These are phyloP conservation scores for Pleurotus giganteus DNA, from an alignment of 768 basidiomycete species.

Conservation along the genomic window DNA sequence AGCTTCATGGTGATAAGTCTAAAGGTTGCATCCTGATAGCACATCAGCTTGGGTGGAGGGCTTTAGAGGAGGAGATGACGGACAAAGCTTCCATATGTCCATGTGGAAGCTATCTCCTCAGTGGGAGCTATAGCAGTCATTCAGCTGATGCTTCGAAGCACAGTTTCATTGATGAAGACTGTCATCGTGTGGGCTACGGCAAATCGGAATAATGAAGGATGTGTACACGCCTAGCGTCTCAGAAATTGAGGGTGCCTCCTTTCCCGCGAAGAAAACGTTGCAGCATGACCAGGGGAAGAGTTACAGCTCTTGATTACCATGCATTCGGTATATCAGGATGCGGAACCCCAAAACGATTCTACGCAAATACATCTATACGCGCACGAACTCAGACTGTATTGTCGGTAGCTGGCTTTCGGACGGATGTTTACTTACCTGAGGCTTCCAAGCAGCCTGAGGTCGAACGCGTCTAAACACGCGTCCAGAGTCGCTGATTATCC, in stretches of 20 bases:
- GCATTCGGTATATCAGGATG: not conserved
- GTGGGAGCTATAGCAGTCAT: not conserved
- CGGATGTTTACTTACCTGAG: not conserved
- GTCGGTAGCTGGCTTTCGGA: not conserved
- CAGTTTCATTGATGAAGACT: constrained; percentile 9
- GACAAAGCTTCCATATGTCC: not conserved
- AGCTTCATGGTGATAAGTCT: not conserved
- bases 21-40: not conserved
- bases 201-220: constrained; percentile 8
- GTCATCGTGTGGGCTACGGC: constrained; percentile 5
- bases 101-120: not conserved
- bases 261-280: not conserved
- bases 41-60: constrained; percentile 3
- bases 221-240: not conserved
- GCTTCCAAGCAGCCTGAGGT: not conserved
- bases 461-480: not conserved
- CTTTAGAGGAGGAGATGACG: not conserved
- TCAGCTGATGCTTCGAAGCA: constrained; percentile 6
- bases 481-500: not conserved
- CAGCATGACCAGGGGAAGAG: not conserved
- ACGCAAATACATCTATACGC: no score
- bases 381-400: no score
- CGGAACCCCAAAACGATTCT: not conserved
- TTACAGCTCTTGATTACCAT: not conserved
- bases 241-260: constrained; percentile 1